These are phyloP conservation scores for Acanthamoeba polyphaga DNA, from an alignment of 208 protist genomes.

Conservation along the genomic window DNA sequence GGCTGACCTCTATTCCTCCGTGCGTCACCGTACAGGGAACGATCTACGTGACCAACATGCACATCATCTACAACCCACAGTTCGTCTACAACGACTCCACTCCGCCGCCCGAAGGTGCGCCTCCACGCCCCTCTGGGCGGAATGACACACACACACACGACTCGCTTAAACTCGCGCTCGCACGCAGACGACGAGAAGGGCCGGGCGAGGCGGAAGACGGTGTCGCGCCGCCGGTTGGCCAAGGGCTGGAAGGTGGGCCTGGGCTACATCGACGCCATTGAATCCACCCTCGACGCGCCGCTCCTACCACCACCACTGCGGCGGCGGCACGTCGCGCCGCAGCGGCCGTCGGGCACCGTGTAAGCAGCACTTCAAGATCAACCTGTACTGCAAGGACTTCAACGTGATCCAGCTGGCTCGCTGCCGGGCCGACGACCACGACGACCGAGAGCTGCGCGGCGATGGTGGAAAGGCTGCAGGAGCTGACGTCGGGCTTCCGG, in stretches of 20 bases:
- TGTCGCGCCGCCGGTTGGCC: conserved; percentile 3
- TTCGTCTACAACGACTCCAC: conserved; percentile 31
- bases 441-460: neutral
- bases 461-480: conserved; percentile 14
- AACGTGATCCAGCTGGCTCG: conserved; percentile 57
- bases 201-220: neutral
- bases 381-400: conserved; percentile 52
- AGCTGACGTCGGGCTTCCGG: neutral
- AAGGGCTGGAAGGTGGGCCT: conserved; percentile 53
- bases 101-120: neutral
- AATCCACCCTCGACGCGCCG: conserved; percentile 3
- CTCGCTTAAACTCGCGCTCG: neutral
- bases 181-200: neutral
- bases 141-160: too few relatives aligned
- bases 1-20: neutral
- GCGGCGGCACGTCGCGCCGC: neutral
- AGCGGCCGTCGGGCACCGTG: neutral
- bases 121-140: neutral
- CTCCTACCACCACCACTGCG: neutral
- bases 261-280: conserved; percentile 50
- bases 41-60: conserved; percentile 54
- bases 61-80: conserved; percentile 65
- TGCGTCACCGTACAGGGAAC: neutral
- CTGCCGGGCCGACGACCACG: conserved; percentile 12
- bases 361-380: conserved; percentile 10